Evolutionary conservation across 129 eudicot species (phyloP), one percentile per base, ranked within the genome.

Genomic region (Rutidosis leptorrhynchoides): DNA sequence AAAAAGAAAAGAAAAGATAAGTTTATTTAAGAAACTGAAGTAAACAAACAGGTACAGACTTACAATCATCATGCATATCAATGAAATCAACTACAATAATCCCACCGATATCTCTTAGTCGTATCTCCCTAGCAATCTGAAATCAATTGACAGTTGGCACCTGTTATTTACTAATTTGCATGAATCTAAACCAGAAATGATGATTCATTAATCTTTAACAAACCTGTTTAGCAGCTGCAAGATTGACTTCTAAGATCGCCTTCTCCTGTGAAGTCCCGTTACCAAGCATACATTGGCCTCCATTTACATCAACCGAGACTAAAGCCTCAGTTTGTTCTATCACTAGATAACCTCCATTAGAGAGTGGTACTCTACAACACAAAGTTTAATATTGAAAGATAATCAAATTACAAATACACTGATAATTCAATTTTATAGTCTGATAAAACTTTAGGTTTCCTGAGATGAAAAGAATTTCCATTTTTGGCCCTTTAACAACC

Each of bases 311-410:
- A 77, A 93, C 79, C 27, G 98, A 93, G 60, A 93, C 96, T 69
- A 93, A 79, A 70, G 96, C 98, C 78, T 93, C 98, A 10, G 98
- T 92, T 84, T 92, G 98, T 74, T 92, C 98, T 63, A 92, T 88
- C 61, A 92, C 95, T 62, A 92, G 76, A 85, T 90, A 92, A 80
- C 98, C 98, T 65, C 98, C 98, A 80, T 83, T 88, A 61, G 87
- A 84, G 51, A 91, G 94, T 43, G 88, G 75, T 43, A 91, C 94
- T 90, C 97, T 91, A 75, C 52, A 74, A 65, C 9, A 30, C 6
- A n/a, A 48, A 19, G 54, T 48, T n/a, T 3, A 37, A 37, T 11
- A 10, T 37, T 37, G 15, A 37, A 9, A 10, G 42, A 33, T 33
- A 33, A 1, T 8, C 11, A 14, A 8, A 3, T 37, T 9, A 37